Evolutionary conservation across 257 asterid genomes (phyloP), one percentile per base, ranked within the genome.

Genomic region (Catharanthus roseus): DNA sequence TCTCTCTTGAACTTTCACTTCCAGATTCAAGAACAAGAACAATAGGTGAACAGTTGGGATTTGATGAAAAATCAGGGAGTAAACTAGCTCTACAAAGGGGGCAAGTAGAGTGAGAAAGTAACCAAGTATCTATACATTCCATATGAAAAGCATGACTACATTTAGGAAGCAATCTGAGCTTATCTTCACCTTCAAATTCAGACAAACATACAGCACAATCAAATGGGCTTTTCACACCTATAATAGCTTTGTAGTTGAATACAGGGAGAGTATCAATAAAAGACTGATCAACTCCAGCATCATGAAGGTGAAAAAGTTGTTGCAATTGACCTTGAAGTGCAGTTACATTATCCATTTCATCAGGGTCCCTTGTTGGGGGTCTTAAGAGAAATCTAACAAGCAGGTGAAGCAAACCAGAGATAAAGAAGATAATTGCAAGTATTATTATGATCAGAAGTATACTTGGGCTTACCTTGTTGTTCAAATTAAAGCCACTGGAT

Each of bases 121-220:
- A 87, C 99, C 99, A 93, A 41, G 99, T 93, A 47, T 93, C 99
- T 49, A 93, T 93, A 45, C 98, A 93, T 7, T 85, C 97, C 95
- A 90, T 85, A 83, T 93, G 98, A 74, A 93, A 93, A 34, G 98
- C 98, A 72, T 93, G 98, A 85, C 96, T 93, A 68, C 98, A 93
- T 77, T 89, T 86, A 1, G 98, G 97, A 45, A 93, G 76, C 72
- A 89, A 71, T 67, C 97, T 82, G 0, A 93, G 92, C 61, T 86
- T 87, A 78, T 93, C 96, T 3, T 93, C 98, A 4, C 73, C 75
- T 69, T 91, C 97, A 73, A 91, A 93, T 68, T 91, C 99, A 82
- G 96, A 91, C 69, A 93, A 67, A 62, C 99, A 93, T 7, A 93
- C 97, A 73, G 99, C 99, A 73, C 99, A 93, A 68, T 93, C 99